These are phyloP conservation scores for Phytophthora ramorum DNA, from an alignment of 352 stramenopile species.

Conservation along the genomic window DNA sequence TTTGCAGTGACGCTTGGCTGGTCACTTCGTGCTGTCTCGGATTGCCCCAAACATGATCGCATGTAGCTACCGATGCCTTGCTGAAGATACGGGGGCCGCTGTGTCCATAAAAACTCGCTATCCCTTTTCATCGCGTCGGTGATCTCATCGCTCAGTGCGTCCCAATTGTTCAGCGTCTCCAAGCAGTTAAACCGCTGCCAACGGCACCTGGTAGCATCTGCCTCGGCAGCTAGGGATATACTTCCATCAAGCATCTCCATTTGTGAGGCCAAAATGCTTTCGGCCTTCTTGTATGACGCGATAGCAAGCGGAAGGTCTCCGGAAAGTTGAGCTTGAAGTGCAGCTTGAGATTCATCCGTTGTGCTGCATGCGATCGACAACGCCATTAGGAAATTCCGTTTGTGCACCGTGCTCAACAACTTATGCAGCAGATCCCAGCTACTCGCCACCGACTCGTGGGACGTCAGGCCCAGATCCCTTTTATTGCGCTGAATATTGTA, in stretches of 20 bases:
- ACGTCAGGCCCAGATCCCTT: slow-evolving; percentile 1
- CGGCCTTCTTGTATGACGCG: slow-evolving; percentile 74
- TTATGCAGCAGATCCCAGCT: slow-evolving; percentile 83
- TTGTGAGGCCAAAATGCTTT: slow-evolving; percentile 50
- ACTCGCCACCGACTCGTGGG: slow-evolving; percentile 35
- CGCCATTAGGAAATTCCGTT: slow-evolving; percentile 69
- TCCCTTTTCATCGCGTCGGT: slow-evolving; percentile 17
- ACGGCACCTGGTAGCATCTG: slow-evolving; percentile 62
- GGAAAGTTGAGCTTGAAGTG: slow-evolving; percentile 67
- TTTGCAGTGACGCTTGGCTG: slow-evolving; percentile 17
- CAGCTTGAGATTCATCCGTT: slow-evolving; percentile 59
- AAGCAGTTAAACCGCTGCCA: slow-evolving; percentile 75
- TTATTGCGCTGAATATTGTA: slow-evolving; percentile 20
- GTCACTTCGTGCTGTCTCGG: slow-evolving; percentile 18
- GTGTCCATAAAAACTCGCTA: slow-evolving; percentile 57
- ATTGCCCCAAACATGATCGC: slow-evolving; percentile 49
- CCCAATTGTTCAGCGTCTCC: slow-evolving; percentile 76
- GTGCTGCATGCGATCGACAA: slow-evolving; percentile 62
- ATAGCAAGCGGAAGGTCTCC: slow-evolving; percentile 79
- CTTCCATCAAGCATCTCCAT: slow-evolving; percentile 47
- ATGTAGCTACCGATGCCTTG: slow-evolving; percentile 68
- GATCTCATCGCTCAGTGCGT: slow-evolving; percentile 60
- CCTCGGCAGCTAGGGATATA: slow-evolving; percentile 32
- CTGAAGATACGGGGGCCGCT: slow-evolving; percentile 69
- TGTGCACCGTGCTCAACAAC: slow-evolving; percentile 66